Evolutionary conservation across 169 alveolate genomes (phyloP).

Genomic region (Blepharisma undulans): DNA sequence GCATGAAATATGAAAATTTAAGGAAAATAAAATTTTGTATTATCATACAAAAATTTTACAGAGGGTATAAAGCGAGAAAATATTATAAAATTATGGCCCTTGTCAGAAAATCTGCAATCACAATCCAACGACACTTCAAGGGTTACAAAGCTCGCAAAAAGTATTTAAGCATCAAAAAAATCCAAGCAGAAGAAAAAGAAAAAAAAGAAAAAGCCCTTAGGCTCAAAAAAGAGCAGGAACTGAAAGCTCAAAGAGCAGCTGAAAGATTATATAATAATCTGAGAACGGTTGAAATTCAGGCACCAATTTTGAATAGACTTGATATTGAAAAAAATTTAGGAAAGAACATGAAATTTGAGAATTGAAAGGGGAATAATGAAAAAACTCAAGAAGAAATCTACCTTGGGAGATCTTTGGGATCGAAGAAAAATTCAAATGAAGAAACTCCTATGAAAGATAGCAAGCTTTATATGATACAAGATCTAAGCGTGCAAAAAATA

Average conservation of each 20-base stretch:
- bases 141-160: background rate
- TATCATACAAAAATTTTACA: conserved; percentile 16
- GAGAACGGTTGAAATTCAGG: background rate
- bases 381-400: too few species aligned
- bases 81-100: background rate
- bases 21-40: background rate
- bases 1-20: background rate
- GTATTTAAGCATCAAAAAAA: background rate
- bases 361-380: too few species aligned
- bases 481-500: too few species aligned
- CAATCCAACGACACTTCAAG: background rate
- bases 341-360: too few species aligned
- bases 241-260: conserved; percentile 7
- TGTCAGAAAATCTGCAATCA: background rate
- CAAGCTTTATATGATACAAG: too few species aligned
- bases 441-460: too few species aligned
- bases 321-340: too few species aligned
- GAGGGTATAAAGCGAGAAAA: conserved; percentile 29
- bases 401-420: too few species aligned
- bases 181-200: background rate
- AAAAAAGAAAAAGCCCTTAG: background rate
- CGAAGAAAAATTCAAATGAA: too few species aligned
- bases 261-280: background rate
- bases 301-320: too few species aligned
- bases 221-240: conserved; percentile 18